Conservation (phyloP, 1,284 basidiomycete species). For the Chalciporus sp. region DNA sequence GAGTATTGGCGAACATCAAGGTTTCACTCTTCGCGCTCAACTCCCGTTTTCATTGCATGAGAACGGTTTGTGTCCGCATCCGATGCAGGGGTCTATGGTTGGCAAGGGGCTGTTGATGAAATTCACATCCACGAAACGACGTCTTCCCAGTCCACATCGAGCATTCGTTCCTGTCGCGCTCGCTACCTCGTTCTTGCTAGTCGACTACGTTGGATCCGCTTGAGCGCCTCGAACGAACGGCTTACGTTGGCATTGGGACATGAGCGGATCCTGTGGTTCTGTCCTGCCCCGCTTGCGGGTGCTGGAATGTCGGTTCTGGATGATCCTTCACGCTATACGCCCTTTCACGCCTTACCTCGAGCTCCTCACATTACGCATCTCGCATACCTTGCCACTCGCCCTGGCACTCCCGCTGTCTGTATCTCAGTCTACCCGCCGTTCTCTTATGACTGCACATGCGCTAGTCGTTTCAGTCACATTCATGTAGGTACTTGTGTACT, state of each 20-base stretch:
- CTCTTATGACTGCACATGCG: constrained; percentile 23
- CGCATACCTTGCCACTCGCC: constrained; percentile 20
- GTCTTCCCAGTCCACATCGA: constrained; percentile 1
- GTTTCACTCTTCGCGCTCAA: neutral
- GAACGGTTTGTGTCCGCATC: constrained; percentile 3
- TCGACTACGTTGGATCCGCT: constrained; percentile 29
- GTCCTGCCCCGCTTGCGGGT: constrained; percentile 30
- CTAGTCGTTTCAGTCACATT: constrained; percentile 27
- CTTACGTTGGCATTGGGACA: constrained; percentile 12
- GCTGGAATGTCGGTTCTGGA: constrained; percentile 15
- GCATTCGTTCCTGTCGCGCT: constrained; percentile 18
- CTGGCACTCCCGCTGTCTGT: constrained; percentile 26
- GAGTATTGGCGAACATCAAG: constrained; percentile 26
- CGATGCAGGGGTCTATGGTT: constrained; percentile 12
- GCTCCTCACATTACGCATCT: neutral
- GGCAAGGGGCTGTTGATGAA: constrained; percentile 17
- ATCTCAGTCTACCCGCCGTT: constrained; percentile 25
- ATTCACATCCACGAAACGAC: constrained; percentile 14
- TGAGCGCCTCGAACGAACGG: constrained; percentile 24
- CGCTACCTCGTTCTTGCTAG: constrained; percentile 32
- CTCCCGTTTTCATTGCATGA: constrained; percentile 35
- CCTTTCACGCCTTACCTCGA: constrained; percentile 6
- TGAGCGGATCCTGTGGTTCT: constrained; percentile 8
- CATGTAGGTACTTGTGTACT: constrained; percentile 39
- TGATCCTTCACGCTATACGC: constrained; percentile 1